Percentiles rank a stretch among this genome's conserved stretches.
Conservation (phyloP, 2,329 filamentous ascomycete species). For the Curvularia hawaiiensis region DNA sequence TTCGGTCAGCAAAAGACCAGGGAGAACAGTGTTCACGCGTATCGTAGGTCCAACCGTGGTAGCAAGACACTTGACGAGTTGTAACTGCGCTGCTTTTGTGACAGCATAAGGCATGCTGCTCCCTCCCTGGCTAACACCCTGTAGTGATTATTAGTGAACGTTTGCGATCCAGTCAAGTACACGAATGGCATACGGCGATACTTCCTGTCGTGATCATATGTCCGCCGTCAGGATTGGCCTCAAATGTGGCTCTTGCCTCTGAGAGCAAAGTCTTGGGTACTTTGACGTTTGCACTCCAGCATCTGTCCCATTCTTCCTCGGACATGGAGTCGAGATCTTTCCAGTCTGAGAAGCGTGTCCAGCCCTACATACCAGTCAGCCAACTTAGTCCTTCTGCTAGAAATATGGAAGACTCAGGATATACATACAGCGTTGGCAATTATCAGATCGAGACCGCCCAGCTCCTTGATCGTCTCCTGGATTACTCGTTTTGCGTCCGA, state of each 20-base stretch:
- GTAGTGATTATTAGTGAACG: not conserved
- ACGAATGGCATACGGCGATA: conserved; percentile 56
- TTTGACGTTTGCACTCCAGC: conserved; percentile 67
- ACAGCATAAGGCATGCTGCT: conserved; percentile 74
- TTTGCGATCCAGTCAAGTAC: not conserved
- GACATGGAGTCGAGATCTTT: conserved; percentile 62
- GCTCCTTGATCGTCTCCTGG: conserved; percentile 60
- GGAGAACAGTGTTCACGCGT: conserved; percentile 68
- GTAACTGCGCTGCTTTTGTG: conserved; percentile 75
- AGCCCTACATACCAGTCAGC: conserved; percentile 53
- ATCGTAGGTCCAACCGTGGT: conserved; percentile 66
- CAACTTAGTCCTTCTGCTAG: not conserved
- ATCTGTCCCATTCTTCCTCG: conserved; percentile 69
- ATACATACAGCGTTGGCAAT: conserved; percentile 71
- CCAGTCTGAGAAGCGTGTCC: conserved; percentile 65
- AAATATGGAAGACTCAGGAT: too few relatives aligned
- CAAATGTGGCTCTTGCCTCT: conserved; percentile 63
- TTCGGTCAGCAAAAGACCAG: conserved; percentile 67
- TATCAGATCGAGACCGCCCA: conserved; percentile 76
- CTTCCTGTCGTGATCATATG: conserved; percentile 68
- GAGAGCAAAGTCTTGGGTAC: conserved; percentile 58
- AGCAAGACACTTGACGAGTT: conserved; percentile 70
- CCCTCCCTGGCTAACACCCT: conserved; percentile 58
- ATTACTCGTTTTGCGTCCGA: conserved; percentile 66
- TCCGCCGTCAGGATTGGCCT: conserved; percentile 66